A percentile compares a stretch with the other conserved stretches of the same genome.
These are phyloP conservation scores for Neurospora sp. DNA, from an alignment of 495 filamentous ascomycete species.

Conservation along the genomic window DNA sequence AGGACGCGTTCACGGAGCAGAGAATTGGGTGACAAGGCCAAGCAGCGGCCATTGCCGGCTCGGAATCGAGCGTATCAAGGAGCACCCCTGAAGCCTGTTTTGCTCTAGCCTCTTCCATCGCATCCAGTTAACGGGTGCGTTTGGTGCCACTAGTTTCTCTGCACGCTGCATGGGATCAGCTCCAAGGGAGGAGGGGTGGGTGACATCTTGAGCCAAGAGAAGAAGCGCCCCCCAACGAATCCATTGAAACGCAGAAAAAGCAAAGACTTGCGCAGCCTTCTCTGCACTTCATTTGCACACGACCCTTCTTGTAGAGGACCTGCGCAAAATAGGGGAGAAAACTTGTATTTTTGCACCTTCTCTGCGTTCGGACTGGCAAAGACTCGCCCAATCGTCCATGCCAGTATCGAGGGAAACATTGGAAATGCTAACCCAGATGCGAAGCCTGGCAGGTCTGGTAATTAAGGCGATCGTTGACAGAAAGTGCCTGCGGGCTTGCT, in stretches of 20 bases:
- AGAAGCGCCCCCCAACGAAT: background rate
- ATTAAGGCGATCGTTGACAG: background rate
- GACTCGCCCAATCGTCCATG: background rate
- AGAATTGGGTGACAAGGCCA: conserved; percentile 8
- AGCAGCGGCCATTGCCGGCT: conserved; percentile 1
- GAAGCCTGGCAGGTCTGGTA: background rate
- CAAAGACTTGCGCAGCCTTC: background rate
- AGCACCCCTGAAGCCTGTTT: conserved; percentile 11
- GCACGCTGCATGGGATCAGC: conserved; percentile 18
- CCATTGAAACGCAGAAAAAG: conserved; percentile 3
- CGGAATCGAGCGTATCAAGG: conserved; percentile 3
- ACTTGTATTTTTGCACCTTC: background rate
- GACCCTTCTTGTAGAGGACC: background rate
- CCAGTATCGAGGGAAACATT: background rate
- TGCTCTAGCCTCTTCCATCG: conserved; percentile 11
- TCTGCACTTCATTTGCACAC: background rate
- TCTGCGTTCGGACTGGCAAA: background rate
- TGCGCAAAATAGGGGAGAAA: background rate
- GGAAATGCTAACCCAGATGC: background rate
- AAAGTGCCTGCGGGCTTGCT: conserved; percentile 9
- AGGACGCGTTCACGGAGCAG: conserved; percentile 7
- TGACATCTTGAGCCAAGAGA: conserved; percentile 1
- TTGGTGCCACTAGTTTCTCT: conserved; percentile 17
- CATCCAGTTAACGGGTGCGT: conserved; percentile 9
- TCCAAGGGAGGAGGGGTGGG: background rate